Conservation (phyloP, 768 basidiomycete genomes). For the Filobasidium floriforme region DNA sequence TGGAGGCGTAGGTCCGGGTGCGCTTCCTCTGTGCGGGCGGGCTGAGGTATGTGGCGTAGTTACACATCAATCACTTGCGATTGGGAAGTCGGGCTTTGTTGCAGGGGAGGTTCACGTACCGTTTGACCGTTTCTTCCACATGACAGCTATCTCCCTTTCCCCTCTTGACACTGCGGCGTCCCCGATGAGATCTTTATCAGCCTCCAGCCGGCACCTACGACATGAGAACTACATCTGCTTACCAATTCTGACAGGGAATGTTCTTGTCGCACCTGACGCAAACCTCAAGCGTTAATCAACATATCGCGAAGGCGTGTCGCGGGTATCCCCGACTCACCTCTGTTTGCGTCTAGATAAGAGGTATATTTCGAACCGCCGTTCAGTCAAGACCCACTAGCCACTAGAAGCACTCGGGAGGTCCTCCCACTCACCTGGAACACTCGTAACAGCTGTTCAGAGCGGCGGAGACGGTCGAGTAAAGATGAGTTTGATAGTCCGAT, state of each 20-base stretch:
- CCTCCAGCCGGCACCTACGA: neutral
- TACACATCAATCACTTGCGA: neutral
- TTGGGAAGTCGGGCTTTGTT: neutral
- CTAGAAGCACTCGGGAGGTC: no score
- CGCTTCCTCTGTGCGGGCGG: neutral
- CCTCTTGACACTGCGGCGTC: neutral
- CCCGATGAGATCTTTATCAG: neutral
- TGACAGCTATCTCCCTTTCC: neutral
- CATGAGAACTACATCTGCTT: neutral
- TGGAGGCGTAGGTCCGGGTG: neutral
- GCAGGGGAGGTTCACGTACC: neutral
- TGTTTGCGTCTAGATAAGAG: neutral
- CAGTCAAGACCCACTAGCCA: neutral
- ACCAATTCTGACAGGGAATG: neutral
- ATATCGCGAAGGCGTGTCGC: neutral
- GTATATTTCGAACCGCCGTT: neutral
- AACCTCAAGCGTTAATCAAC: neutral
- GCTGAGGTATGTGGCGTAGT: neutral
- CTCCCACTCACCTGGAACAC: neutral
- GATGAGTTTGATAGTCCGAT: neutral
- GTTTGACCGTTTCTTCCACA: slow-evolving; percentile 1
- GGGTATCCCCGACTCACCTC: neutral
- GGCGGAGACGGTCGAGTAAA: neutral
- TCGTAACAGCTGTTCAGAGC: neutral
- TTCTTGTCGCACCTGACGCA: slow-evolving; percentile 1